Conservation (phyloP, 129 eudicot species). For the Apium graveolens region DNA sequence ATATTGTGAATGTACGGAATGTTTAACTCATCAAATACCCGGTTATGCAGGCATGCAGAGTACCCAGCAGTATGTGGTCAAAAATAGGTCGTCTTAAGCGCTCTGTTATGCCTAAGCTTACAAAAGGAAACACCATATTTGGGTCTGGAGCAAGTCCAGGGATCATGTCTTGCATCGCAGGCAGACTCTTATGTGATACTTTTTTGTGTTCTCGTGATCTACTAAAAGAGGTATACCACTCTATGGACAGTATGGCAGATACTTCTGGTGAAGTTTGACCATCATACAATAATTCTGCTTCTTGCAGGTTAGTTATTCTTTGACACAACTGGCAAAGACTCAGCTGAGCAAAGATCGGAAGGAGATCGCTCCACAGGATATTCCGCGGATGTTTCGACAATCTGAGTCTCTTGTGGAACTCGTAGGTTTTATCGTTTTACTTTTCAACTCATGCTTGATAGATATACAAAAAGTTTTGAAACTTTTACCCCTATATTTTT, state of each 20-base stretch:
- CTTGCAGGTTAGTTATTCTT: constrained; percentile 91
- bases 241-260: background rate
- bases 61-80: constrained; percentile 90
- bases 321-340: constrained; percentile 90
- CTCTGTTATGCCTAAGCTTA: constrained; percentile 77
- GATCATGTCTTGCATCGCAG: constrained; percentile 91
- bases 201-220: constrained; percentile 89
- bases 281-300: constrained; percentile 11
- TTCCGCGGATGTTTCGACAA: constrained; percentile 66
- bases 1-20: background rate
- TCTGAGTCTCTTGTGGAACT: constrained; percentile 75
- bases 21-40: background rate
- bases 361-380: constrained; percentile 88
- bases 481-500: background rate
- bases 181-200: constrained; percentile 95
- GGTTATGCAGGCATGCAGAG: constrained; percentile 69
- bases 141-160: constrained; percentile 98
- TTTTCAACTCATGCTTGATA: constrained; percentile 10
- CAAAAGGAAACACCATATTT: constrained; percentile 66
- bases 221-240: constrained; percentile 65
- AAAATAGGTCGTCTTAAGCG: constrained; percentile 95
- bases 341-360: constrained; percentile 80
- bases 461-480: background rate
- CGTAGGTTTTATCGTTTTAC: constrained; percentile 40
- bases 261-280: constrained; percentile 5